Conservation (phyloP, 1,139 yeast genomes). For the Hemisphaericaspora xylanilytica region DNA sequence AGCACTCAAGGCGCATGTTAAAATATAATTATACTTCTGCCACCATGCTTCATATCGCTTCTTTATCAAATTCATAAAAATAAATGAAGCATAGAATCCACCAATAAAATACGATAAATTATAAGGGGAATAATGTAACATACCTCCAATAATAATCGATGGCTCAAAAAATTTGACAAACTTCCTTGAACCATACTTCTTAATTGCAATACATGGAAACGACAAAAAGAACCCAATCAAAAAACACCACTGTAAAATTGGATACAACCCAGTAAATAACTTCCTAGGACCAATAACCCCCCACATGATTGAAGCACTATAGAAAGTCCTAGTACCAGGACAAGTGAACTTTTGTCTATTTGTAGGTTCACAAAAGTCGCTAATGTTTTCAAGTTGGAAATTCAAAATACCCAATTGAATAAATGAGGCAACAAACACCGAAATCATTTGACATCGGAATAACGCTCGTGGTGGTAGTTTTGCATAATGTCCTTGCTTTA, state of each 20-base stretch:
- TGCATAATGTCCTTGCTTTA: slow-evolving; percentile 62
- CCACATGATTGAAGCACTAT: slow-evolving; percentile 59
- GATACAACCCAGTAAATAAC: slow-evolving; percentile 49
- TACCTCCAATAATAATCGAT: slow-evolving; percentile 40
- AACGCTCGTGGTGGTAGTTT: slow-evolving; percentile 61
- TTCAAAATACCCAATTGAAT: slow-evolving; percentile 52
- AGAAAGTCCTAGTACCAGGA: slow-evolving; percentile 48
- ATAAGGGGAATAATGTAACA: slow-evolving; percentile 45
- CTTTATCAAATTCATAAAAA: slow-evolving; percentile 48
- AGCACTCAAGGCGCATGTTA: slow-evolving; percentile 50
- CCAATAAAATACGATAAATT: slow-evolving; percentile 47
- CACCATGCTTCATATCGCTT: slow-evolving; percentile 48
- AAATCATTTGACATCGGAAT: slow-evolving; percentile 56
- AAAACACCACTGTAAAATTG: slow-evolving; percentile 50
- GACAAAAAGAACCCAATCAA: slow-evolving; percentile 52
- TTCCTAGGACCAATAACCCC: slow-evolving; percentile 67
- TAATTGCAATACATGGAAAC: slow-evolving; percentile 39
- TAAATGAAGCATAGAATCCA: slow-evolving; percentile 37
- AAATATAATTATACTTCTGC: slow-evolving; percentile 55
- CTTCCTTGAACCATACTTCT: slow-evolving; percentile 31
- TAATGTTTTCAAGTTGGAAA: slow-evolving; percentile 43
- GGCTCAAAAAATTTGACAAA: slow-evolving; percentile 39
- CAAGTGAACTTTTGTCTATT: slow-evolving; percentile 50
- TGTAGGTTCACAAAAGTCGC: slow-evolving; percentile 44
- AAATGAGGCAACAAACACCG: slow-evolving; percentile 41